These are phyloP conservation scores for Syzygium oleosum DNA, from an alignment of 345 rosid genomes.

Conservation along the genomic window DNA sequence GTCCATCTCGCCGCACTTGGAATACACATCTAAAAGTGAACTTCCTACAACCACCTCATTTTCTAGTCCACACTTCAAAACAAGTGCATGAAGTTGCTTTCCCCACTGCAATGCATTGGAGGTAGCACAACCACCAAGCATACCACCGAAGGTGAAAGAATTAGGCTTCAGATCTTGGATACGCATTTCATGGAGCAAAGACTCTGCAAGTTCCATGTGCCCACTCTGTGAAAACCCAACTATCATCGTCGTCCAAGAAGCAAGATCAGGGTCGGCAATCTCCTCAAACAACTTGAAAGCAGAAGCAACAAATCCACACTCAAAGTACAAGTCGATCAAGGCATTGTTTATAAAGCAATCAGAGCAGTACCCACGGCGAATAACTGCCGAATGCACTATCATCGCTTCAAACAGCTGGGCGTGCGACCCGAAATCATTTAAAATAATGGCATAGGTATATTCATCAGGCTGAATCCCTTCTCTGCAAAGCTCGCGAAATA, in stretches of 20 bases:
- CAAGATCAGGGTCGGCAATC: slow-evolving; percentile 14
- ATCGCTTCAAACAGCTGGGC: not conserved
- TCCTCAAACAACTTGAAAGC: slow-evolving; percentile 19
- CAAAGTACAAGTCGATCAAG: slow-evolving; percentile 28
- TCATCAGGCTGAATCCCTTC: slow-evolving; percentile 22
- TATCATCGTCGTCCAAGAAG: slow-evolving; percentile 31
- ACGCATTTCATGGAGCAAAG: slow-evolving; percentile 22
- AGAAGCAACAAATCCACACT: slow-evolving; percentile 14
- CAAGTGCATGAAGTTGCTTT: slow-evolving; percentile 20
- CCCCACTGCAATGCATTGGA: slow-evolving; percentile 16
- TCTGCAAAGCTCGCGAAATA: slow-evolving; percentile 22
- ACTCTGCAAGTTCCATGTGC: slow-evolving; percentile 27
- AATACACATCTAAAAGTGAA: slow-evolving; percentile 36
- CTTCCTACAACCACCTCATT: slow-evolving; percentile 17
- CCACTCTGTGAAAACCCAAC: slow-evolving; percentile 34
- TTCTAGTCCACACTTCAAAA: slow-evolving; percentile 17
- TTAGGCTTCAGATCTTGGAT: slow-evolving; percentile 16
- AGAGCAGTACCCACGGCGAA: slow-evolving; percentile 18
- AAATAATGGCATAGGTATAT: slow-evolving; percentile 11
- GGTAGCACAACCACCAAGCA: slow-evolving; percentile 30
- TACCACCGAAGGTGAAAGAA: slow-evolving; percentile 31
- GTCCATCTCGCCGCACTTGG: not conserved
- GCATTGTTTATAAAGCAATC: slow-evolving; percentile 25
- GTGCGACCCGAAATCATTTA: slow-evolving; percentile 8
- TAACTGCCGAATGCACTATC: slow-evolving; percentile 25